Conservation (phyloP, 768 basidiomycete genomes). For the Pulveroboletus sp. region DNA sequence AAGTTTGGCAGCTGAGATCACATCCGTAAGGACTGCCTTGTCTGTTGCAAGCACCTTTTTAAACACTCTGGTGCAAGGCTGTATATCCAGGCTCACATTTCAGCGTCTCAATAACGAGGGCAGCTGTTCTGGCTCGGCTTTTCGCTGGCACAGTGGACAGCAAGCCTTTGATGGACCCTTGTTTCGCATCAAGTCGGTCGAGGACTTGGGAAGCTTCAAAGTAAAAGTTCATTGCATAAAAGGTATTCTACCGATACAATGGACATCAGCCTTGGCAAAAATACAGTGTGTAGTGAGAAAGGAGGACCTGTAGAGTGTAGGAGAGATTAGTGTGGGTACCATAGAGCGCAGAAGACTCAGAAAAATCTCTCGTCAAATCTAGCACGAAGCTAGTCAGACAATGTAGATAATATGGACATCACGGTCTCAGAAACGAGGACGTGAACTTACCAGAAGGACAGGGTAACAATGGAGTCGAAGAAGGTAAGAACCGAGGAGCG, state of each 20-base stretch:
- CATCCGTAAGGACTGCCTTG: conserved; percentile 67
- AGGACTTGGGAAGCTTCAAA: conserved; percentile 83
- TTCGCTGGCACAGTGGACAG: conserved; percentile 72
- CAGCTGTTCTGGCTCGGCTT: conserved; percentile 73
- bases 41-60: conserved; percentile 43
- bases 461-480: background rate
- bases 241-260: conserved; percentile 28
- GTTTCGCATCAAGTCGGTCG: conserved; percentile 82
- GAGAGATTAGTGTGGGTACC: conserved; percentile 28
- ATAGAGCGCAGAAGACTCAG: conserved; percentile 23
- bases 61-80: conserved; percentile 3
- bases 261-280: conserved; percentile 24
- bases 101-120: conserved; percentile 90
- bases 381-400: conserved; percentile 64
- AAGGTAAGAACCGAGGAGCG: background rate
- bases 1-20: conserved; percentile 66
- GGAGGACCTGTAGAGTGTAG: conserved; percentile 12
- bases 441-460: conserved; percentile 18
- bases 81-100: conserved; percentile 67
- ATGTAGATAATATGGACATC: conserved; percentile 88
- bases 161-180: conserved; percentile 90
- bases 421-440: conserved; percentile 27
- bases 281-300: conserved; percentile 17
- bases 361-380: conserved; percentile 46
- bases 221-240: conserved; percentile 85